phyloP scores from a whole-genome alignment of 768 basidiomycete genomes.

The Rhodotorula paludigena region DNA sequence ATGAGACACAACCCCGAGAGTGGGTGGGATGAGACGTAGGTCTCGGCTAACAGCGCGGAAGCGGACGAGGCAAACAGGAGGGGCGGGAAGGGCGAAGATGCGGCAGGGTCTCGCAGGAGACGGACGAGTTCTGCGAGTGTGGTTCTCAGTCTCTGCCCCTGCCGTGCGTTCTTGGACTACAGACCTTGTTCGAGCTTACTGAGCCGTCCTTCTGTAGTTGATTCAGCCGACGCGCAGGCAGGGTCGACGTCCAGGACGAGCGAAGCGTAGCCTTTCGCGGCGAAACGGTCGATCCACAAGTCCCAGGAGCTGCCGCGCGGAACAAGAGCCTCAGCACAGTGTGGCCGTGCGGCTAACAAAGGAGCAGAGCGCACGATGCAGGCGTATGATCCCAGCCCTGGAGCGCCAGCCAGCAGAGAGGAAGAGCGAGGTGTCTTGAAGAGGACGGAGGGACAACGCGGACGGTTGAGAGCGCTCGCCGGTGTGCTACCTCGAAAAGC shows the following conservation, averaged over 20 bases:
- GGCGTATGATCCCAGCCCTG: too few species aligned
- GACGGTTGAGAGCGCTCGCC: background rate
- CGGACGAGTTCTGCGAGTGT: slow-evolving; percentile 46
- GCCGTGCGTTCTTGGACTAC: background rate
- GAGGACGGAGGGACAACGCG: background rate
- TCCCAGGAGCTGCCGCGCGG: slow-evolving; percentile 7
- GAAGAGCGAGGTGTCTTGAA: slow-evolving; percentile 13
- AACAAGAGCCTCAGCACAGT: background rate
- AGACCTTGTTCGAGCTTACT: slow-evolving; percentile 27
- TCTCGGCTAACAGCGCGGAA: slow-evolving; percentile 59
- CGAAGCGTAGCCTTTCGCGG: slow-evolving; percentile 31
- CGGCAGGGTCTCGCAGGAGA: slow-evolving; percentile 49
- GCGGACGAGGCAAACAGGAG: slow-evolving; percentile 56
- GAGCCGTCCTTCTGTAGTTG: background rate
- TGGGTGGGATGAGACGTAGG: slow-evolving; percentile 65
- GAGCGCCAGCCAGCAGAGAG: too few species aligned
- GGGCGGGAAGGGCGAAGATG: slow-evolving; percentile 56
- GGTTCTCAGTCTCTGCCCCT: too few species aligned
- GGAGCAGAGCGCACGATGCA: too few species aligned
- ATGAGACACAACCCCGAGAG: slow-evolving; percentile 60
- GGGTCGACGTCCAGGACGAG: slow-evolving; percentile 33
- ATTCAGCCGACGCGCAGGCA: background rate
- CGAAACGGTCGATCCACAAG: slow-evolving; percentile 15
- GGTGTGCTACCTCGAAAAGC: too few species aligned
- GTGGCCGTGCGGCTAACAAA: too few species aligned